A percentile compares a stretch with the other conserved stretches of the same genome.
These are phyloP conservation scores for Penicillium fimorum DNA, from an alignment of 495 filamentous ascomycete genomes.

Conservation along the genomic window DNA sequence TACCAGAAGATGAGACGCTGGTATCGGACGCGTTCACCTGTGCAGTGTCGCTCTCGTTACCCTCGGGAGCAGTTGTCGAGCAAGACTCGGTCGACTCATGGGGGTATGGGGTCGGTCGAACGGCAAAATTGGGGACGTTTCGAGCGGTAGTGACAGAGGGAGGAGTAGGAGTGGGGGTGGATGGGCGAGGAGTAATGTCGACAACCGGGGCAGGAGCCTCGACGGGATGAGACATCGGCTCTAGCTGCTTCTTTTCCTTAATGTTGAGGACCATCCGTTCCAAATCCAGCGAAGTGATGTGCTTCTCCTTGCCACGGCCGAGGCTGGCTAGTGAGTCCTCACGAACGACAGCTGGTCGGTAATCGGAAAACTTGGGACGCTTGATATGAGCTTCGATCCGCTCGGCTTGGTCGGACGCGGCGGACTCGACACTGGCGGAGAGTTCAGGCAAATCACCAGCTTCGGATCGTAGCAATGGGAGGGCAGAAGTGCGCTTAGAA, in stretches of 20 bases:
- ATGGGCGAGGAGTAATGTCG: conserved; percentile 47
- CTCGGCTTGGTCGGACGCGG: conserved; percentile 69
- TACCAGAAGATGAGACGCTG: conserved; percentile 46
- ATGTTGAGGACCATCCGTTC: conserved; percentile 91
- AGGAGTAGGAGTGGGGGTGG: conserved; percentile 44
- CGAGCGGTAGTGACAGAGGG: conserved; percentile 36
- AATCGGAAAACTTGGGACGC: conserved; percentile 45
- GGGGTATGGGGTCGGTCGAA: conserved; percentile 24
- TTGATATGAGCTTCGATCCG: conserved; percentile 65
- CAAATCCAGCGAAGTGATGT: conserved; percentile 82
- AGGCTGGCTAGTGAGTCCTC: conserved; percentile 51
- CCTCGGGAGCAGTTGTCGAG: conserved; percentile 51
- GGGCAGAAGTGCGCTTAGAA: conserved; percentile 44
- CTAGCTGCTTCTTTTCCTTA: conserved; percentile 71
- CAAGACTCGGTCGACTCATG: conserved; percentile 54
- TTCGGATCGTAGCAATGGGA: conserved; percentile 44
- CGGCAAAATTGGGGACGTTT: conserved; percentile 17
- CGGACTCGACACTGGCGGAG: conserved; percentile 88
- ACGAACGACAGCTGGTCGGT: conserved; percentile 46
- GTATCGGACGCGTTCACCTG: conserved; percentile 50
- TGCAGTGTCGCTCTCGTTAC: conserved; percentile 45
- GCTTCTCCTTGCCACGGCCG: conserved; percentile 75
- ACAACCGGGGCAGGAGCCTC: conserved; percentile 51
- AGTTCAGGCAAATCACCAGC: conserved; percentile 71
- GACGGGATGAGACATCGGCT: conserved; percentile 50